Base-by-base conservation (phyloP, 2,329 filamentous ascomycete genomes). In the Aspergillus uvarum region DNA sequence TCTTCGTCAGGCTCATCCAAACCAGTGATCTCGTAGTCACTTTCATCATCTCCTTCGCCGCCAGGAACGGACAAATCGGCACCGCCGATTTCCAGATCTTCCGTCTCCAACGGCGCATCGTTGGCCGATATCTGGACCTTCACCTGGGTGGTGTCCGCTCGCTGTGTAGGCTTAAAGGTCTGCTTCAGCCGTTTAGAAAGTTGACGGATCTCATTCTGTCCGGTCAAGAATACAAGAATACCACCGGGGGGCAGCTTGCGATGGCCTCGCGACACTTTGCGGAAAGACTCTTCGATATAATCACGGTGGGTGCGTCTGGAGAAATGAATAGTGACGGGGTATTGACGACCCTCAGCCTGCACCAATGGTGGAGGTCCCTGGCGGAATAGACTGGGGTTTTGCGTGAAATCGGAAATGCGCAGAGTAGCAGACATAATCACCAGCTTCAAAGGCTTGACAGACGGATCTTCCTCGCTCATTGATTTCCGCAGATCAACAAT, bases 401-500 rank as follows among this genome's bases (percentile, higher is more conserved):
- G 85, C 0, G 91, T 92, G 67, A 99, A 90, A 71, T 98, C 94
- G 12, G 92, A 90, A 50, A 98, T 91, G 60, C 92, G 85, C 35
- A 99, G 81, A 2, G 95, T 99, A 48, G 95, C 95, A 61, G 94
- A 98, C 96, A 99, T 99, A 77, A 99, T 96, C 61, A 99, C 86
- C 8, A 99, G 83, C 77, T 98, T 99, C 55, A 99, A 77, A 0
- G 93, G 92, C 65, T 87, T 89, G 29, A 90, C 79, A 1, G 85
- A 84, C 0, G 88, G 79, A 61, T 95, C 85, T 73, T 95, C 89
- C 61, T 84, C 80, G 7, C 86, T 85, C 78, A 97, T 84, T 44
- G 91, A 86, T 56, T 89, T 85, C 60, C 95, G 86, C 56, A 97
- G 79, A 67, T 92, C 91, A 51, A 97, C 91, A 35, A 98, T 92